Conservation (phyloP, 306 rosid genomes). For the Ormosia semicastrata region DNA sequence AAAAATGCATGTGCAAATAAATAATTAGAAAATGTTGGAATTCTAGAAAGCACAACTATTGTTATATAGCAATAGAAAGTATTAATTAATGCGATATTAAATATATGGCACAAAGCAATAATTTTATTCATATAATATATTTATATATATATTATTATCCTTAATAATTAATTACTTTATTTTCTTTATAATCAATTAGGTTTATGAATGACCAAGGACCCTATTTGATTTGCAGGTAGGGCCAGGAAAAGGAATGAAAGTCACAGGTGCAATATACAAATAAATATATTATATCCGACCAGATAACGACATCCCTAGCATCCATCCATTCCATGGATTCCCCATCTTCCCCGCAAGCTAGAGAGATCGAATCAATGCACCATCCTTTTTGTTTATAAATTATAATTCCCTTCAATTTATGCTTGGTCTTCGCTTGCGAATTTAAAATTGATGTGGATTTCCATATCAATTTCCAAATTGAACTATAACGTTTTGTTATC, state of each 20-base stretch:
- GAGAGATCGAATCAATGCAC: neutral
- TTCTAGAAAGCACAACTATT: too few relatives aligned
- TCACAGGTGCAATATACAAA: constrained; percentile 2
- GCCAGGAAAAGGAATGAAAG: constrained; percentile 33
- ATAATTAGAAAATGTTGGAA: neutral
- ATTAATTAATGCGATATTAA: neutral
- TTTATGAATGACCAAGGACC: constrained; percentile 4
- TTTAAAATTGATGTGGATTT: neutral
- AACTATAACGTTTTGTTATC: neutral
- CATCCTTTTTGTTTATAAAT: constrained; percentile 2
- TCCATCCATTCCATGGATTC: constrained; percentile 19
- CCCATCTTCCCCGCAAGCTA: constrained; percentile 3
- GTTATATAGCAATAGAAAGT: too few relatives aligned
- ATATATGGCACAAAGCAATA: too few relatives aligned
- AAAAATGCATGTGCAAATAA: constrained; percentile 26
- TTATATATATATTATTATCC: too few relatives aligned
- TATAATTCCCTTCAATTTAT: neutral
- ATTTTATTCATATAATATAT: too few relatives aligned
- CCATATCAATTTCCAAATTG: neutral
- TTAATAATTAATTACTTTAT: too few relatives aligned
- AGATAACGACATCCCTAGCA: constrained; percentile 41
- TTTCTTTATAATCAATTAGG: neutral
- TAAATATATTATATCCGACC: constrained; percentile 35
- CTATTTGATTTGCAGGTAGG: constrained; percentile 27
- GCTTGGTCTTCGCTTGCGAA: neutral